Evolutionary conservation across 2,329 filamentous ascomycete species (phyloP).

Genomic region (Diaporthe citrichinensis): DNA sequence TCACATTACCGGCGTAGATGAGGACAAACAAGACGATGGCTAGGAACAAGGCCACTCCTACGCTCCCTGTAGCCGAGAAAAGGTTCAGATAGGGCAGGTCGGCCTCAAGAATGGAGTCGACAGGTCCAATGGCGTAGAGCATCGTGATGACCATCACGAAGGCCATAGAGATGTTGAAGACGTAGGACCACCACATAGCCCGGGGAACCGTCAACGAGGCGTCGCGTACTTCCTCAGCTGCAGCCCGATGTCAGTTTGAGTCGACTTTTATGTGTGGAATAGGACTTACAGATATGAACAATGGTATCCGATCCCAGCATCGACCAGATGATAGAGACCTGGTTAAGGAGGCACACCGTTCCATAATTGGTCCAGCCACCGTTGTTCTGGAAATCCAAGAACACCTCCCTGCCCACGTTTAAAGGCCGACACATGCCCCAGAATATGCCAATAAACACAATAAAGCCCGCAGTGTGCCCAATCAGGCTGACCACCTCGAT

Average conservation of each 20-base stretch:
- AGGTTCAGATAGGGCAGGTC: constrained; percentile 39
- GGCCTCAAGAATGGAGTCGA: constrained; percentile 36
- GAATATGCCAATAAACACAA: constrained; percentile 31
- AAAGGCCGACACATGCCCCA: constrained; percentile 37
- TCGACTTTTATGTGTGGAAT: rapidly evolving
- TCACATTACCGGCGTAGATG: constrained; percentile 36
- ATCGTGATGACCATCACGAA: constrained; percentile 39
- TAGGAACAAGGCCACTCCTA: constrained; percentile 32
- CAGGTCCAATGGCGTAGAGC: constrained; percentile 34
- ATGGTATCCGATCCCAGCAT: constrained; percentile 41
- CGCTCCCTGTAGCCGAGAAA: constrained; percentile 35
- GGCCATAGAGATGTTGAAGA: constrained; percentile 33
- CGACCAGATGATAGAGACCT: constrained; percentile 40
- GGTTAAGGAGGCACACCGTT: constrained; percentile 34
- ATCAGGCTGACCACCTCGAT: constrained; percentile 37
- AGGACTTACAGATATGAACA: constrained; percentile 38
- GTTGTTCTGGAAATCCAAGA: constrained; percentile 38
- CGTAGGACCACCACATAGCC: constrained; percentile 40
- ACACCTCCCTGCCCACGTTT: constrained; percentile 29
- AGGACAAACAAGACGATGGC: constrained; percentile 34
- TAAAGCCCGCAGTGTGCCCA: constrained; percentile 36
- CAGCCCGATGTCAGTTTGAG: background rate
- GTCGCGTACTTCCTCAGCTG: constrained; percentile 38
- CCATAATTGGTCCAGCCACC: constrained; percentile 37
- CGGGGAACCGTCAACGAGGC: constrained; percentile 35